Evolutionary conservation across 148 eudicot species (phyloP).

Genomic region (Fagopyrum homotropicum): DNA sequence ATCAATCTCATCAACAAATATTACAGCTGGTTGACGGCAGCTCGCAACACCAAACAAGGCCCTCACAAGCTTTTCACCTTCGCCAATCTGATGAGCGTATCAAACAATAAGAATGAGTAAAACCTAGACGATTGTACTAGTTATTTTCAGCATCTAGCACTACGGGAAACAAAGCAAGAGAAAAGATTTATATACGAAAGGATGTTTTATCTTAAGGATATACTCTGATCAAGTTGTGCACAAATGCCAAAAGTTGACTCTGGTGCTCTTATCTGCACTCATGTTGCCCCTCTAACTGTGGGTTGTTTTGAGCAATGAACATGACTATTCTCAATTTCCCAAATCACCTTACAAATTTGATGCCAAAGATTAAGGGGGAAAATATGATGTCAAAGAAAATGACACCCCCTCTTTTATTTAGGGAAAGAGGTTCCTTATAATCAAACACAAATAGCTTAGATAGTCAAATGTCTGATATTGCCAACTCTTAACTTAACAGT

Average conservation of each 20-base stretch:
- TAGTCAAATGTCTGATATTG: not conserved
- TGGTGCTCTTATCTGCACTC: not conserved
- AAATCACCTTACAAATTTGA: not conserved
- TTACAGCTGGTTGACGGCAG: slow-evolving; percentile 99
- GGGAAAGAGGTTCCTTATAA: not conserved
- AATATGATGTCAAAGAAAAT: too few species aligned
- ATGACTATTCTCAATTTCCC: not conserved
- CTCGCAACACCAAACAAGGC: slow-evolving; percentile 99
- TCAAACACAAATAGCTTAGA: not conserved
- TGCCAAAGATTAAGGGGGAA: not conserved
- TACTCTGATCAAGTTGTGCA: not conserved
- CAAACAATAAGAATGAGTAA: not conserved
- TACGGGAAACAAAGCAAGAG: not conserved
- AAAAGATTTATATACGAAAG: not conserved
- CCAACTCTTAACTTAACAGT: not conserved
- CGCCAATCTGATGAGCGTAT: slow-evolving; percentile 62
- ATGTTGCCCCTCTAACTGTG: not conserved
- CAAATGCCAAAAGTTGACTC: not conserved
- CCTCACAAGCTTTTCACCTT: slow-evolving; percentile 98
- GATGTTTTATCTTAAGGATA: not conserved
- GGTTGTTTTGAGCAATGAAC: not conserved
- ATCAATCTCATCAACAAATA: slow-evolving; percentile 98
- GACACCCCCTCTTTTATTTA: not conserved
- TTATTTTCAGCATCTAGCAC: not conserved
- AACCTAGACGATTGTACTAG: not conserved